Conservation (phyloP, 2,329 filamentous ascomycete genomes). For the Diaporthe aspalathi region DNA sequence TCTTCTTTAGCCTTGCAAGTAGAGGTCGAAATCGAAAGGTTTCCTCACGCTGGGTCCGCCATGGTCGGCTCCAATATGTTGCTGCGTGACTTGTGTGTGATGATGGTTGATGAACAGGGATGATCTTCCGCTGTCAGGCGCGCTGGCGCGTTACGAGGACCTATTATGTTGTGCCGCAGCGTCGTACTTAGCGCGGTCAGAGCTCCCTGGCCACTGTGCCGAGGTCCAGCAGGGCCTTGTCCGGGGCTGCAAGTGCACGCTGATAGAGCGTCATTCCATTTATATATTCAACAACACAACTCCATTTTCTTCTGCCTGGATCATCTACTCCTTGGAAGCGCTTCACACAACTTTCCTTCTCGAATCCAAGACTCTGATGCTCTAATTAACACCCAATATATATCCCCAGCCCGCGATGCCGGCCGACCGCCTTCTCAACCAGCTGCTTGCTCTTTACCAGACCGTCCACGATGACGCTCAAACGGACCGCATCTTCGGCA, state of each 20-base stretch:
- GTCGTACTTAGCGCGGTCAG: constrained; percentile 10
- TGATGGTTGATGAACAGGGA: constrained; percentile 23
- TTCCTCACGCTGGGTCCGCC: constrained; percentile 24
- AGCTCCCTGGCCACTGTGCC: constrained; percentile 19
- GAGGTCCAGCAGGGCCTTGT: constrained; percentile 46
- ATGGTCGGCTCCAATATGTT: constrained; percentile 6
- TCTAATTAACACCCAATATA: background rate
- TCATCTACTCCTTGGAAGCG: background rate
- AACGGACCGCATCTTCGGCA: constrained; percentile 70
- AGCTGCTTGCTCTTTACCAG: constrained; percentile 71
- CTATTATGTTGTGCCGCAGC: background rate
- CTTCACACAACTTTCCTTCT: no score
- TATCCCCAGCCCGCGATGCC: constrained; percentile 61
- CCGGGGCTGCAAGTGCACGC: constrained; percentile 17
- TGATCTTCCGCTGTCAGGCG: background rate
- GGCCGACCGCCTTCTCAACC: constrained; percentile 74
- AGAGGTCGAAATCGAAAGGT: no score
- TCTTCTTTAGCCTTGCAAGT: background rate
- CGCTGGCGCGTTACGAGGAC: background rate
- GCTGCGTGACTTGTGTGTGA: constrained; percentile 10
- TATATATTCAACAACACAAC: background rate
- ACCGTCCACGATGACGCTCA: constrained; percentile 62
- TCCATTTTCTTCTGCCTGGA: background rate
- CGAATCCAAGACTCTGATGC: background rate
- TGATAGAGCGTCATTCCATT: background rate